A percentile compares a stretch with the other conserved stretches of the same genome.
These are phyloP conservation scores for Pseudotsuga menziesii DNA, from an alignment of 75 land plant genomes.

Conservation along the genomic window DNA sequence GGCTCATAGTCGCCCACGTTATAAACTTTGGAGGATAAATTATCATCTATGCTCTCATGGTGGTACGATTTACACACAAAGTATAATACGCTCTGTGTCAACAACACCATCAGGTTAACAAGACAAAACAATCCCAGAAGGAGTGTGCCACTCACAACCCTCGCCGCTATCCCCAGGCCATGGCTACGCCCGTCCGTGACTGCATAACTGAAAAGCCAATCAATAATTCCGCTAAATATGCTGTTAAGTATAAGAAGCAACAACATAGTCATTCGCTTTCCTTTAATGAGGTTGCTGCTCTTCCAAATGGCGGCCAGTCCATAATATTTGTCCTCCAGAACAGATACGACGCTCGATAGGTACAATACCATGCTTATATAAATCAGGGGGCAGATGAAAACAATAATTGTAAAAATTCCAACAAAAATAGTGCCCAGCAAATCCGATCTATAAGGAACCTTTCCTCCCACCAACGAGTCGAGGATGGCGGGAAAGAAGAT, in stretches of 20 bases:
- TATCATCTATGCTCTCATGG: constrained; percentile 70
- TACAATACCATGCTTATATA: constrained; percentile 62
- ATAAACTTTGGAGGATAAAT: too few species aligned
- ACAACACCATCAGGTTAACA: constrained; percentile 38
- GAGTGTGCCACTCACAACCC: too few species aligned
- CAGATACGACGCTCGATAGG: constrained; percentile 69
- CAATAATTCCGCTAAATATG: background rate
- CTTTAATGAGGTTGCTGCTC: constrained; percentile 50
- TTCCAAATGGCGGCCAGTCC: constrained; percentile 60
- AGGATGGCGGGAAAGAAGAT: constrained; percentile 18
- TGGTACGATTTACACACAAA: constrained; percentile 78
- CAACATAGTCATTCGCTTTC: constrained; percentile 28
- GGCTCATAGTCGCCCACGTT: constrained; percentile 66
- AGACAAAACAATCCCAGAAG: constrained; percentile 14
- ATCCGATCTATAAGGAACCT: too few species aligned
- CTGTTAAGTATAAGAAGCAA: constrained; percentile 27
- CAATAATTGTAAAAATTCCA: background rate
- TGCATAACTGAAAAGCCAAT: constrained; percentile 3
- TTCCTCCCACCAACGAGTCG: background rate
- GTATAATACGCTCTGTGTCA: constrained; percentile 70
- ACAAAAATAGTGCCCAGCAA: background rate
- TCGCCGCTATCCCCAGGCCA: too few species aligned
- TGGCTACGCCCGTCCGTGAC: constrained; percentile 19
- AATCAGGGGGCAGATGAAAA: constrained; percentile 27
- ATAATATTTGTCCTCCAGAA: constrained; percentile 52